phyloP scores from a whole-genome alignment of 257 asterid species.

The Primulina huaijiensis region DNA sequence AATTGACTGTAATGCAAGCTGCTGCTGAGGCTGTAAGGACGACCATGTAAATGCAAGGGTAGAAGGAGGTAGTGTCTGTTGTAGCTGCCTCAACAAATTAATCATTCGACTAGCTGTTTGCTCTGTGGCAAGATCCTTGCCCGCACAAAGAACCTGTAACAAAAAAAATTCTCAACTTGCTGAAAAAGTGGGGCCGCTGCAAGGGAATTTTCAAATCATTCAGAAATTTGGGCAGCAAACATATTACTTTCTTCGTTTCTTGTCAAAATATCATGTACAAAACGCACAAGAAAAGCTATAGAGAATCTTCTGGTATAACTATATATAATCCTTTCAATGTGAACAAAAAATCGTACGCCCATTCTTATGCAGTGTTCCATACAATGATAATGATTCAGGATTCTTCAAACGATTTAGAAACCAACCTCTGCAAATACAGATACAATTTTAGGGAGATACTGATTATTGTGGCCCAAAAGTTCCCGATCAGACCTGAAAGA shows the following conservation, averaged over 20 bases:
- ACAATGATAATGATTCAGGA: neutral
- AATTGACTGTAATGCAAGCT: constrained; percentile 52
- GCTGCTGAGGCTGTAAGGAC: constrained; percentile 63
- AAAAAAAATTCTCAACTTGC: neutral
- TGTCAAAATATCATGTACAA: neutral
- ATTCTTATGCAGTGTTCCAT: neutral
- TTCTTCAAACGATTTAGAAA: neutral
- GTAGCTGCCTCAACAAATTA: constrained; percentile 76
- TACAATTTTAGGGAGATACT: constrained; percentile 86
- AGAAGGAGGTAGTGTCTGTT: constrained; percentile 54
- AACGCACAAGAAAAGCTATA: neutral
- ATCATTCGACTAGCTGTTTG: constrained; percentile 80
- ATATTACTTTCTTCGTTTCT: neutral
- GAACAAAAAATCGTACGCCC: neutral
- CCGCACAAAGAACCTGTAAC: constrained; percentile 69
- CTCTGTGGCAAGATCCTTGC: constrained; percentile 83
- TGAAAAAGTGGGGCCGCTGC: neutral
- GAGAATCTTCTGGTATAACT: neutral
- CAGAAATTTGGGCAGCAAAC: neutral
- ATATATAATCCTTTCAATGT: neutral
- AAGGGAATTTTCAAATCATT: neutral
- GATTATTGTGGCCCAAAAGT: constrained; percentile 86
- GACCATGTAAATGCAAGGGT: constrained; percentile 61
- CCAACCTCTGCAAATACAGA: constrained; percentile 89
- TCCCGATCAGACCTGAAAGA: constrained; percentile 71